Base-by-base conservation (phyloP, 2,329 filamentous ascomycete genomes). In the Microsporum canis region DNA sequence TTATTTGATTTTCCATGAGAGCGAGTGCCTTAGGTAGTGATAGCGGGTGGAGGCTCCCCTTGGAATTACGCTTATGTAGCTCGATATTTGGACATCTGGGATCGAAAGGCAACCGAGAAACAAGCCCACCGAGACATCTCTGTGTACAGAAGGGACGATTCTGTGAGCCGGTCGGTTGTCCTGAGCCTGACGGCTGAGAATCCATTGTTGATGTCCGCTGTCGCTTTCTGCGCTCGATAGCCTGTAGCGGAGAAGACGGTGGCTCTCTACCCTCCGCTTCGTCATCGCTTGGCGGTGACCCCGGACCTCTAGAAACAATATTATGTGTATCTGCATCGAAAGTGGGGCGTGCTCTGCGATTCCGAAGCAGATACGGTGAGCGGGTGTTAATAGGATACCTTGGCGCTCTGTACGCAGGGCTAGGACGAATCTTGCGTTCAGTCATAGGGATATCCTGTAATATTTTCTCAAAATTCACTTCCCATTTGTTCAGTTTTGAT, bases 71-170 rank as follows among this genome's bases (percentile, higher is more conserved):
- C 6, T 29, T 61, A 31, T 34, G 51, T 34, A 56, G 51, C 29
- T 56, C 27, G 51, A 56, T 33, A 38, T 56, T 56, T 5, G 51
- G 51, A 36, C 31, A 56, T 17, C 17, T 56, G 29, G 51, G 51
- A 29, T 56, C 51, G 10, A 56, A 12, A 36, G 51, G 51, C 6
- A 38, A 56, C 5, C 34, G 51, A 38, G 14, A 29, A 56, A 56
- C 47, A 61, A 65, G 63, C 65, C 63, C 51, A 60, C 47, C 4
- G 31, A 62, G 62, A 61, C 62, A 64, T 57, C 36, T 55, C 49
- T 59, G 41, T 23, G 33, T 43, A 47, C 36, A 59, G 59, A 43
- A 58, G 29, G 29, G 51, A 38, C 14, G 51, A 12, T 17, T 56
- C 23, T 56, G 51, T 12, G 51, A 56, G 34, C 36, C 34, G 27